These are phyloP conservation scores for Fraxinus platypoda DNA, from an alignment of 305 asterid species.

Conservation along the genomic window DNA sequence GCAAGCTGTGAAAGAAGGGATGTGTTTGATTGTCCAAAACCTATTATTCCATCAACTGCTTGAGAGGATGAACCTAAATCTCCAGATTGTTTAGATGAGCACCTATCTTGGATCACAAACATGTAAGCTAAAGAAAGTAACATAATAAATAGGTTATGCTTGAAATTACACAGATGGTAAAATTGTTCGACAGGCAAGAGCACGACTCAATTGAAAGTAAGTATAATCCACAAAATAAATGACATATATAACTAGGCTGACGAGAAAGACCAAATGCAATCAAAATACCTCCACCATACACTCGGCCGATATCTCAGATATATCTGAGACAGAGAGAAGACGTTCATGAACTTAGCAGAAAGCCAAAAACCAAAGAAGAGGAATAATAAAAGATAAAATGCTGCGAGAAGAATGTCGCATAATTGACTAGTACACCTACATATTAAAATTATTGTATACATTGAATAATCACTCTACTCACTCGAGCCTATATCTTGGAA, in stretches of 20 bases:
- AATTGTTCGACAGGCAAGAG: conserved; percentile 9
- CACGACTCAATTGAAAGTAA: conserved; percentile 6
- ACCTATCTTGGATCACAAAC: conserved; percentile 53
- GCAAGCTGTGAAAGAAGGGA: conserved; percentile 89
- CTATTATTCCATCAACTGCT: conserved; percentile 86
- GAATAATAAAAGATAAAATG: not conserved
- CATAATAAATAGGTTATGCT: not conserved
- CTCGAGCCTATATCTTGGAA: not conserved
- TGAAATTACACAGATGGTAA: not conserved
- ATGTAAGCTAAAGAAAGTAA: conserved; percentile 19
- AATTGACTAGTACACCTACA: not conserved
- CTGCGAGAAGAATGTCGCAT: not conserved
- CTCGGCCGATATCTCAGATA: not conserved
- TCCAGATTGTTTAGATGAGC: conserved; percentile 75
- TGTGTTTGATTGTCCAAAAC: conserved; percentile 83
- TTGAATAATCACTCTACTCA: not conserved
- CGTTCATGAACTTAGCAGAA: not conserved
- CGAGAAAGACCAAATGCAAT: not conserved
- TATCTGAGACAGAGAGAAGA: not conserved
- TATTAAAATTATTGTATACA: not conserved
- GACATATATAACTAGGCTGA: not conserved
- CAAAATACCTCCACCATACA: conserved; percentile 7
- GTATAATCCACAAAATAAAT: conserved; percentile 1
- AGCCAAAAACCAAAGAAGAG: conserved; percentile 9
- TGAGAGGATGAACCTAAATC: conserved; percentile 66